phyloP scores from a whole-genome alignment of 352 stramenopile genomes.

The Phytophthora colocasiae region DNA sequence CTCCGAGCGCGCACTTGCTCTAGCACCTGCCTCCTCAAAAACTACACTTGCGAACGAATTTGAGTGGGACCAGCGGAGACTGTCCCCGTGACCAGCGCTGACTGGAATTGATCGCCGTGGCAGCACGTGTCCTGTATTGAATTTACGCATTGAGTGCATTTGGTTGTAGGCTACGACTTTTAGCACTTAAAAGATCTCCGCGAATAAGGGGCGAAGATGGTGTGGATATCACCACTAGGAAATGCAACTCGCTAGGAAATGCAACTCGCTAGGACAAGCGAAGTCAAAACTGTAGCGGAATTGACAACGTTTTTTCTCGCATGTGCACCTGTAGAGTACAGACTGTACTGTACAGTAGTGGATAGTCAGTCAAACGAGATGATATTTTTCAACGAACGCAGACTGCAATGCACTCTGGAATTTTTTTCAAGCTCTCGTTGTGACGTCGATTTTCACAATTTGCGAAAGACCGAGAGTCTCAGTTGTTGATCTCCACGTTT shows the following conservation, averaged over 20 bases:
- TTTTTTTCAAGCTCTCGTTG: constrained; percentile 4
- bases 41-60: constrained; percentile 31
- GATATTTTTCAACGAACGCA: not conserved
- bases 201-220: not conserved
- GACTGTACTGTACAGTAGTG: too few species aligned
- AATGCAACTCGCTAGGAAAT: too few species aligned
- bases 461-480: not conserved
- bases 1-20: constrained; percentile 22
- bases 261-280: too few species aligned
- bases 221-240: too few species aligned
- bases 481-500: constrained; percentile 4
- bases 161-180: too few species aligned
- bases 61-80: constrained; percentile 17
- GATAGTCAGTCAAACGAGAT: not conserved
- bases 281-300: not conserved
- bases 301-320: not conserved
- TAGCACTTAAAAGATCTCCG: not conserved
- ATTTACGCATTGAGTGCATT: not conserved
- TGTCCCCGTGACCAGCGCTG: constrained; percentile 2
- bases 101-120: constrained; percentile 3
- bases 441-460: constrained; percentile 6
- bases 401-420: constrained; percentile 1
- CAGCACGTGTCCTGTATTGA: constrained; percentile 5
- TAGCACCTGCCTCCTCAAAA: constrained; percentile 30
- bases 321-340: not conserved